These are phyloP conservation scores for Nothophytophthora sp. DNA, from an alignment of 352 stramenopile species.

Conservation along the genomic window DNA sequence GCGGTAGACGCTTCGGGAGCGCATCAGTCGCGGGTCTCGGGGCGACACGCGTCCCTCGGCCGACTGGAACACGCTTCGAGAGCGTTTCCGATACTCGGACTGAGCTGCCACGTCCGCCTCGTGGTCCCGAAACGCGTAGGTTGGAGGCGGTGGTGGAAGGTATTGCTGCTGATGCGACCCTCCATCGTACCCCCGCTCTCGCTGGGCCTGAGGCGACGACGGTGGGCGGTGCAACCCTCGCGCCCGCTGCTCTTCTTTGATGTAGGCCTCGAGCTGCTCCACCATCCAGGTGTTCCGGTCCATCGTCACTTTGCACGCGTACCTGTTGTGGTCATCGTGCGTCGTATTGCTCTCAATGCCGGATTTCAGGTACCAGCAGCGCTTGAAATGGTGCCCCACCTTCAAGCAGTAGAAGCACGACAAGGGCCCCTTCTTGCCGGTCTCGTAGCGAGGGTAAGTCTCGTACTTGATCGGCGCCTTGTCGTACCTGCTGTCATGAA, in stretches of 20 bases:
- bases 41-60: constrained; percentile 10
- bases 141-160: background rate
- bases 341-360: constrained; percentile 41
- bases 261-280: constrained; percentile 37
- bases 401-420: constrained; percentile 51
- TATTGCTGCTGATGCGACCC: constrained; percentile 5
- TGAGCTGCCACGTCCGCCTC: background rate
- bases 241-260: constrained; percentile 29
- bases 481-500: constrained; percentile 8
- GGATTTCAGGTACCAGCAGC: constrained; percentile 41
- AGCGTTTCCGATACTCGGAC: constrained; percentile 25
- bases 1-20: constrained; percentile 32
- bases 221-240: constrained; percentile 5
- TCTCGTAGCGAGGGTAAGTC: constrained; percentile 6
- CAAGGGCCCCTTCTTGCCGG: constrained; percentile 10
- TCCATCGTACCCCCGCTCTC: constrained; percentile 8
- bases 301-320: constrained; percentile 33
- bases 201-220: background rate
- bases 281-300: constrained; percentile 39
- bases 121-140: constrained; percentile 16
- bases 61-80: constrained; percentile 26
- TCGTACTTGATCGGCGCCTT: constrained; percentile 17
- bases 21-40: constrained; percentile 22
- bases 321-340: constrained; percentile 34
- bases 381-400: constrained; percentile 35